phyloP scores from a whole-genome alignment of 208 protist species.

The Trypanosoma avium region DNA sequence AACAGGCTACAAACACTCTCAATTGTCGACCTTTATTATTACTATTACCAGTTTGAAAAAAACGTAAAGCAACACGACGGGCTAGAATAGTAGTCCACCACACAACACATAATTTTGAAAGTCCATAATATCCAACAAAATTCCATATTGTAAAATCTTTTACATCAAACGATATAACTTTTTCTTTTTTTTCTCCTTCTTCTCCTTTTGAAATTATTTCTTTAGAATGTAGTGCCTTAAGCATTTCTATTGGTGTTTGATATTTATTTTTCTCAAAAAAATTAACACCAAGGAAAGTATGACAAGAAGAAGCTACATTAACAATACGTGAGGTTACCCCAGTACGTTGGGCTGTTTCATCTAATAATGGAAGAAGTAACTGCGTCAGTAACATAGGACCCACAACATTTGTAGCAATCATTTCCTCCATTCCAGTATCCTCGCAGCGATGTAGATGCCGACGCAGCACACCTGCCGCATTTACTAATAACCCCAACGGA shows the following conservation, averaged over 20 bases:
- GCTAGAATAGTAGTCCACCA: conserved; percentile 82
- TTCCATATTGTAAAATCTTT: conserved; percentile 48
- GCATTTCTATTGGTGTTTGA: conserved; percentile 58
- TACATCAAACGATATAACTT: background rate
- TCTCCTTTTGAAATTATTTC: background rate
- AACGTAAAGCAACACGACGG: conserved; percentile 37
- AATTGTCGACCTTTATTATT: too few relatives aligned
- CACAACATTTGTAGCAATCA: conserved; percentile 80
- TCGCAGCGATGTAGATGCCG: conserved; percentile 40
- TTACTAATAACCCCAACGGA: conserved; percentile 68
- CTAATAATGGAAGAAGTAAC: conserved; percentile 70
- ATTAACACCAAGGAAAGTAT: conserved; percentile 76
- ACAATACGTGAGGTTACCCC: conserved; percentile 77
- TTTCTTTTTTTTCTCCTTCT: background rate
- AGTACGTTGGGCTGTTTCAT: conserved; percentile 47
- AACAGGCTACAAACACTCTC: conserved; percentile 74
- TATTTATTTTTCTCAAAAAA: too few relatives aligned
- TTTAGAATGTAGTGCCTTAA: conserved; percentile 42
- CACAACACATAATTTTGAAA: conserved; percentile 83
- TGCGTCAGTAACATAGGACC: conserved; percentile 77
- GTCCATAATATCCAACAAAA: conserved; percentile 86
- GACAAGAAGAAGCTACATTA: conserved; percentile 84
- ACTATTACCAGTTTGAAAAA: conserved; percentile 23
- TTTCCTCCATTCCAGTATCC: conserved; percentile 62
- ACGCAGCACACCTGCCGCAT: conserved; percentile 75